Evolutionary conservation across 768 basidiomycete genomes (phyloP), one percentile per base, ranked within the genome.

Genomic region (Calocybe cyanea): DNA sequence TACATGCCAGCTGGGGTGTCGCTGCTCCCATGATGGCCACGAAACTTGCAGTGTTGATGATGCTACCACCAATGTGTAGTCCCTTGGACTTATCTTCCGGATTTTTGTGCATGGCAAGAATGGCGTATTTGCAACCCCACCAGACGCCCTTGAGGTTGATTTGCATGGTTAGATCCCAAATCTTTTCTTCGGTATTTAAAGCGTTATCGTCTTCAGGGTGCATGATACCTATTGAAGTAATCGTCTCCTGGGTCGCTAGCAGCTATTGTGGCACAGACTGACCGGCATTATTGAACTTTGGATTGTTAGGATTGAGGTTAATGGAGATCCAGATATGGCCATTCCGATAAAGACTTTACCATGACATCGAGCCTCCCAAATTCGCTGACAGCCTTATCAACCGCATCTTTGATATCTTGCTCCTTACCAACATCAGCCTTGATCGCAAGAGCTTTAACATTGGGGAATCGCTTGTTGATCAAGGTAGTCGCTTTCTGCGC

Each of bases 41-140:
- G 62, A 99, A 99, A 59, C 91, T 94, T 2, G 96, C 95, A 8
- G 92, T 94, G 68, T 98, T 98, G 70, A 98, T 97, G 70, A 99
- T 94, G 57, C 89, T 92, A 47, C 90, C 90, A 36, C 90, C 90
- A 9, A 72, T 69, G 57, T 78, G 84, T 10, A 98, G 78, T 3
- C 89, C 87, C 64, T 85, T 91, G 50, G 78, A 69, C 49, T 78
- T 76, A 47, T 97, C 93, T 37, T 80, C 80, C 9, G 90, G 80
- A 67, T 99, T 99, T 51, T 90, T 67, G 49, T 91, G 84, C 95
- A 99, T 99, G 30, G 96, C 96, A 41, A 85, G 72, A 60, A 99
- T 94, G 4, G 95, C 96, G 59, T 98, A 85, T 68, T 97, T 98
- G 76, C 88, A 94, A 24, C 96, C 96, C 85, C 87, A 99, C 96